Percentiles rank a stretch among this genome's conserved stretches.
phyloP scores from a whole-genome alignment of 2,329 filamentous ascomycete species.

The Scedosporium dehoogii region DNA sequence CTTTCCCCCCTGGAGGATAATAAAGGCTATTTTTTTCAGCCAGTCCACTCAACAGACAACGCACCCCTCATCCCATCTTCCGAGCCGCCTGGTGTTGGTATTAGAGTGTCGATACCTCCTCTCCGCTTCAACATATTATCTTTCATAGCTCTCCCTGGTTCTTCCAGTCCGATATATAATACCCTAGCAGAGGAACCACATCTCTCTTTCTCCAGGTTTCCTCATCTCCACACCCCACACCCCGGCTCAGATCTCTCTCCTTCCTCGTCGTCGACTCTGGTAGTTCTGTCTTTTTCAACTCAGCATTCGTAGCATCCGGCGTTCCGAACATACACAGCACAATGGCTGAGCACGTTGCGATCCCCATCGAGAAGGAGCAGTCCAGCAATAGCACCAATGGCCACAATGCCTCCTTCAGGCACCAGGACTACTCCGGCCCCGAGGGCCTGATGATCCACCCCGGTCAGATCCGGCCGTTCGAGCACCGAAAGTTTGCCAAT shows the following conservation, averaged over 20 bases:
- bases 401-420: neutral
- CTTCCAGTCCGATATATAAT: neutral
- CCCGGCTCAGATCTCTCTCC: neutral
- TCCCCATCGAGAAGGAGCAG: constrained; percentile 4
- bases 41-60: neutral
- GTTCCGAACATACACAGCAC: neutral
- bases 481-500: constrained; percentile 67
- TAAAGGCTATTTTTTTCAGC: neutral
- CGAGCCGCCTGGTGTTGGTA: neutral
- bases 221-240: neutral
- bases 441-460: constrained; percentile 42
- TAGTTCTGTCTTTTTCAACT: constrained; percentile 5
- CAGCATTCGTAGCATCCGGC: neutral
- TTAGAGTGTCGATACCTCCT: neutral
- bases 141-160: neutral
- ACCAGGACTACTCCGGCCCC: constrained; percentile 7
- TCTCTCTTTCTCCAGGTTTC: neutral
- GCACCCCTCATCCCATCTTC: neutral
- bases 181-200: neutral
- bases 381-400: neutral
- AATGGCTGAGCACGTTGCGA: constrained; percentile 1
- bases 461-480: constrained; percentile 51
- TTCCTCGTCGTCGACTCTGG: constrained; percentile 6
- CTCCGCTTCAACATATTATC: neutral
- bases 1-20: neutral